Base-by-base conservation (phyloP, 495 filamentous ascomycete genomes). In the Amphirosellinia nigrospora region DNA sequence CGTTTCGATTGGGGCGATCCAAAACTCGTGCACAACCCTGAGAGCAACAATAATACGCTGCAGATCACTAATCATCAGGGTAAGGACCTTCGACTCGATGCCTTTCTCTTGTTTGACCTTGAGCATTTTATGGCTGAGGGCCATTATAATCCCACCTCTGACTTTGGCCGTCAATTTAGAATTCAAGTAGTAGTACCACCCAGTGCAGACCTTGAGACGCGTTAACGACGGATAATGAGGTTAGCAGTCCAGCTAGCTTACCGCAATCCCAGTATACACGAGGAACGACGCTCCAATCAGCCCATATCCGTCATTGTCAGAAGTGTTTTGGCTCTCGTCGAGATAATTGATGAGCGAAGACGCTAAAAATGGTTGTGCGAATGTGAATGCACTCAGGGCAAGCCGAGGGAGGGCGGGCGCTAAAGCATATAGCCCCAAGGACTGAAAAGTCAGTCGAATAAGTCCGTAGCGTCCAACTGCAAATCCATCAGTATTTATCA, bases 101-200 rank as follows among this genome's bases (percentile, higher is more conserved):
- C 79, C 79, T 32, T 81, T 81, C n/a, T 53, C 58, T 39, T 61
- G 43, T 48, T 55, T 72, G 4, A 72, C 30, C 65, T 82, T 87
- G 19, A 90, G 78, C 79, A 88, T 83, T 48, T 71, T 71, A 34
- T 68, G 52, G 46, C 38, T 60, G 26, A 71, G 19, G 1, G 64
- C 64, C 0, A 81, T 81, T 13, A 89, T 78, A 10, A 90, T 72
- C 2, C 83, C 82, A 1, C 85, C 87, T 45, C 88, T 79, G 3
- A 84, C 78, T 84, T 86, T 88, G 7, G 83, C 87, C 26, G 88
- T 85, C 5, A 78, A 77, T 0, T 85, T 82, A 69, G 86, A 88
- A 0, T 82, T 84, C 34, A 80, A 68, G 74, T 89, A 83, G 66
- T 87, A 79, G 64, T 87, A 83, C 71, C 79, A 72, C 23, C 80